phyloP scores from a whole-genome alignment of 1,139 yeast genomes.

The Meyerozyma athensensis region DNA sequence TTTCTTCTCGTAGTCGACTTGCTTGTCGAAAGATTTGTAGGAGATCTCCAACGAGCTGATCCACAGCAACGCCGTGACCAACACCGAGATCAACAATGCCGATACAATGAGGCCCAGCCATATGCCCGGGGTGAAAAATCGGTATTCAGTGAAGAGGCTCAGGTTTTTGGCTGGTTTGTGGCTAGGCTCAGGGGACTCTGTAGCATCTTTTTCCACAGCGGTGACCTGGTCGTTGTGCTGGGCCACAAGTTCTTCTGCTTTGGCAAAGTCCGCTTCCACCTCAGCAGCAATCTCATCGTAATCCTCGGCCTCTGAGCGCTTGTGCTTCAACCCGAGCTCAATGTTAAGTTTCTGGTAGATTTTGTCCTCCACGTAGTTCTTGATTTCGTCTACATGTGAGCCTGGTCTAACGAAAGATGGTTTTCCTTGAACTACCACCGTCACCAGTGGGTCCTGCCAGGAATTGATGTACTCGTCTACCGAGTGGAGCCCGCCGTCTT shows the following conservation, averaged over 20 bases:
- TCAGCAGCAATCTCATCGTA: constrained; percentile 20
- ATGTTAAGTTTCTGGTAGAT: constrained; percentile 18
- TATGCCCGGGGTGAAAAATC: constrained; percentile 51
- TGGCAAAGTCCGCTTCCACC: constrained; percentile 30
- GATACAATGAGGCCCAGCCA: constrained; percentile 64
- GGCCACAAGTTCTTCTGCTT: constrained; percentile 29
- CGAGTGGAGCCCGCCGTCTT: constrained; percentile 15
- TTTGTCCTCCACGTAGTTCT: constrained; percentile 20
- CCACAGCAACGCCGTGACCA: constrained; percentile 58
- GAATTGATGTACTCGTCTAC: constrained; percentile 14
- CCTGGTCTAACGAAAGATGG: constrained; percentile 23
- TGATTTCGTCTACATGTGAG: constrained; percentile 16
- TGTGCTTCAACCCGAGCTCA: constrained; percentile 14
- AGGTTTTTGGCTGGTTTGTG: constrained; percentile 8
- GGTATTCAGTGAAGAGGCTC: constrained; percentile 36
- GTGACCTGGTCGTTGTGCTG: constrained; percentile 23
- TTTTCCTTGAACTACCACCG: constrained; percentile 27
- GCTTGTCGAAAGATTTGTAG: constrained; percentile 69
- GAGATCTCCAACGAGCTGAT: constrained; percentile 58
- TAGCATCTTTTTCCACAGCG: constrained; percentile 15
- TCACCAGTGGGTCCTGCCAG: constrained; percentile 5
- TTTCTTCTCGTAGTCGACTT: constrained; percentile 59
- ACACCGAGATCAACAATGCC: constrained; percentile 45
- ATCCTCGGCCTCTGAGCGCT: constrained; percentile 10
- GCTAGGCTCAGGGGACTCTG: constrained; percentile 6